A percentile compares a stretch with the other conserved stretches of the same genome.
Conservation (phyloP, 2,329 filamentous ascomycete genomes). For the Paecilomyces fulvus region DNA sequence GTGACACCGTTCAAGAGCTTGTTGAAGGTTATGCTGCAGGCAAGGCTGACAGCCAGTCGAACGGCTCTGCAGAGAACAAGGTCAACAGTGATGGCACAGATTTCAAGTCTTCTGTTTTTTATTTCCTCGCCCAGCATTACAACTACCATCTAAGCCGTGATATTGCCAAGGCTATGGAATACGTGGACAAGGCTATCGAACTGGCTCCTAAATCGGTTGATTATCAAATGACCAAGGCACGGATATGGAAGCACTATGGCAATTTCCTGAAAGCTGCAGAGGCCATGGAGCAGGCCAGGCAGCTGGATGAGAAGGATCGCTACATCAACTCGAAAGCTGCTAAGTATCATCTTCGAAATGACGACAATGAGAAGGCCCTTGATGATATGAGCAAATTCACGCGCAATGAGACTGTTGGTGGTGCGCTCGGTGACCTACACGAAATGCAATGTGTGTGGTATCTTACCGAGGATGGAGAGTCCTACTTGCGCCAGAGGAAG, state of each 20-base stretch:
- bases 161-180: conserved; percentile 69
- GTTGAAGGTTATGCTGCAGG: conserved; percentile 69
- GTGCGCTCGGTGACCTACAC: conserved; percentile 79
- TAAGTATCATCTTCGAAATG: conserved; percentile 90
- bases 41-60: conserved; percentile 37
- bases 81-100: conserved; percentile 45
- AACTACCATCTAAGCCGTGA: conserved; percentile 85
- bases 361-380: conserved; percentile 78
- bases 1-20: conserved; percentile 63
- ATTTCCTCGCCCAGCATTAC: conserved; percentile 95
- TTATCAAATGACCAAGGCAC: conserved; percentile 88
- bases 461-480: conserved; percentile 87
- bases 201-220: conserved; percentile 75
- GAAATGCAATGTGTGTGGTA: conserved; percentile 99
- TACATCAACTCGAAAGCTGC: conserved; percentile 98
- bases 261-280: conserved; percentile 71
- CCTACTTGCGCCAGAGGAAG: conserved; percentile 74
- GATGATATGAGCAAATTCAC: conserved; percentile 92
- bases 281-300: conserved; percentile 78
- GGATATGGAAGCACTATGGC: conserved; percentile 87
- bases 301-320: conserved; percentile 79
- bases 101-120: conserved; percentile 72
- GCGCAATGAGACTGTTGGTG: conserved; percentile 76
- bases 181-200: conserved; percentile 74
- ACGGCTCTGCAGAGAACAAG: conserved; percentile 40